Conservation (phyloP, 2,329 filamentous ascomycete species). For the Didymella glomerata region DNA sequence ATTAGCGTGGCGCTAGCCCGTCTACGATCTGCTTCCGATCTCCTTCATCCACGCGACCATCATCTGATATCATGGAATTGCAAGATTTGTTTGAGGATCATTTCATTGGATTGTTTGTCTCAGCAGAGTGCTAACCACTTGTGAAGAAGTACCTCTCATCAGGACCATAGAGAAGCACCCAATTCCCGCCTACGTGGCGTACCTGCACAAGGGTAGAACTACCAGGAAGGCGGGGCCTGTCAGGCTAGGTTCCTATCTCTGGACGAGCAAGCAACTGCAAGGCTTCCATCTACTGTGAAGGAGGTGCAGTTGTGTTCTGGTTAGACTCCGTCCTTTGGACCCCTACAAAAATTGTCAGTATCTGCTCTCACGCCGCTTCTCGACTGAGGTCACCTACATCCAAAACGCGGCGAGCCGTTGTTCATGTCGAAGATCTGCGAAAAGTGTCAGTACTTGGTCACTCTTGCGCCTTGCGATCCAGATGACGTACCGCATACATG, state of each 20-base stretch:
- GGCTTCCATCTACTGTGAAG: conserved; percentile 19
- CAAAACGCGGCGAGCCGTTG: conserved; percentile 30
- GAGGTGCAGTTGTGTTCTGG: conserved; percentile 30
- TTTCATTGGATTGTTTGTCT: neutral
- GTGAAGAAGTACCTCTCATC: no score
- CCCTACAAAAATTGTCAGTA: conserved; percentile 15
- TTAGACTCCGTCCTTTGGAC: conserved; percentile 31
- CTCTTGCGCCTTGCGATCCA: neutral
- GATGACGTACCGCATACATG: conserved; percentile 33
- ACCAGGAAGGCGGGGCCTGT: neutral
- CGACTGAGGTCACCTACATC: neutral
- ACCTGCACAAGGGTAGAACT: neutral
- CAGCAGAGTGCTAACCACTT: no score
- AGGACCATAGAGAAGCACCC: no score
- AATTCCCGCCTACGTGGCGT: no score
- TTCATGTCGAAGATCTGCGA: conserved; percentile 36
- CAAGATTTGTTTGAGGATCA: neutral
- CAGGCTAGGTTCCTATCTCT: neutral
- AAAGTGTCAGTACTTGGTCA: conserved; percentile 2
- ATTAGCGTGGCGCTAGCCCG: neutral
- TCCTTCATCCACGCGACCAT: neutral
- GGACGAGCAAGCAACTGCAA: neutral
- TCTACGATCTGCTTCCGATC: neutral
- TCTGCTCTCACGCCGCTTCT: neutral
- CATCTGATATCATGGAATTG: neutral